phyloP scores from a whole-genome alignment of 1,284 basidiomycete genomes.

The Malassezia slooffiae region DNA sequence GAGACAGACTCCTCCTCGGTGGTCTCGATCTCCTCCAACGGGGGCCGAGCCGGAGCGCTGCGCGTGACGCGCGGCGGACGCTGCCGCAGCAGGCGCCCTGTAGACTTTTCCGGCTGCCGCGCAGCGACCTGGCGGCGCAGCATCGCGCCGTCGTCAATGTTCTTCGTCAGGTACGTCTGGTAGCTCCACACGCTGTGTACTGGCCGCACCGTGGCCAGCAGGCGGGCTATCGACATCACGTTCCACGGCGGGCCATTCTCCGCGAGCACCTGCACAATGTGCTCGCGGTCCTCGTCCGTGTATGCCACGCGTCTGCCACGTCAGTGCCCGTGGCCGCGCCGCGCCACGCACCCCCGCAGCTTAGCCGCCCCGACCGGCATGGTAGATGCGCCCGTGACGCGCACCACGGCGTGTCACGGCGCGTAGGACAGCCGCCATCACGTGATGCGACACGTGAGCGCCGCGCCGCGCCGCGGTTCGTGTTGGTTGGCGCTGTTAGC shows the following conservation, averaged over 20 bases:
- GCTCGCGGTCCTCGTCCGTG: constrained; percentile 4
- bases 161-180: constrained; percentile 22
- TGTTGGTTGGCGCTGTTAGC: not conserved
- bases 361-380: too few relatives aligned
- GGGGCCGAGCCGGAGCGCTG: too few relatives aligned
- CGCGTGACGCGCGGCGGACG: too few relatives aligned
- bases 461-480: not conserved
- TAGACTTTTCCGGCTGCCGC: too few relatives aligned
- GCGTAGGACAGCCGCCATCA: too few relatives aligned
- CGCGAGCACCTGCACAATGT: constrained; percentile 20
- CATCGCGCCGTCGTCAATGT: constrained; percentile 10
- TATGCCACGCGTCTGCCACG: constrained; percentile 2
- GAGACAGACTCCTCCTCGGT: not conserved
- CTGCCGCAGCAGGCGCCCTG: too few relatives aligned
- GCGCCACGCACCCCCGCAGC: constrained; percentile 3
- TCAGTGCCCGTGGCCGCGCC: not conserved
- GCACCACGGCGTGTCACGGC: too few relatives aligned
- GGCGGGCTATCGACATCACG: constrained; percentile 20
- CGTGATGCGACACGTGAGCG: constrained; percentile 10
- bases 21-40: too few relatives aligned
- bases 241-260: constrained; percentile 18
- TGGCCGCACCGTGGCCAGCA: constrained; percentile 15
- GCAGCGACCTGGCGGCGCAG: too few relatives aligned
- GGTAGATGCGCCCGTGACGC: too few relatives aligned
- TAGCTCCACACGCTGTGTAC: constrained; percentile 23